Evolutionary conservation across 2,329 filamentous ascomycete genomes (phyloP), one percentile per base, ranked within the genome.

Genomic region (Stemphylium vesicarium): DNA sequence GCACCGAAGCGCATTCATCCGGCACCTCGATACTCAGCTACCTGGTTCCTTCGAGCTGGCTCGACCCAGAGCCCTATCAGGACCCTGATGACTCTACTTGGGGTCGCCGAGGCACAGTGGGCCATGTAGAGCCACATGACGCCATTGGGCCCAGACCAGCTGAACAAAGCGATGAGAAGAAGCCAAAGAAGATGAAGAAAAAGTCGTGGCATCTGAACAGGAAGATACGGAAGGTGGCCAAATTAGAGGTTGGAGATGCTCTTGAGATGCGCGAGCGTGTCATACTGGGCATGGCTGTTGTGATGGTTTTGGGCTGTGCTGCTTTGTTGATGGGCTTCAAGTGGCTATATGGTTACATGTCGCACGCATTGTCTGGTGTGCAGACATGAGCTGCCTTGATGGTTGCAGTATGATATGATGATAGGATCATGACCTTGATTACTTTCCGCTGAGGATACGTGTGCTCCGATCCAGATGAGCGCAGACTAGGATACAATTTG

Each of bases 231-330:
- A 85, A 86, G 69, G 77, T 90, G 48, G 81, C 87, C 66, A 82
- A 77, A 68, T 77, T 87, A 78, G 85, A 90, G 70, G 80, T 86
- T 13, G 79, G 79, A 3, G 86, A 89, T 65, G 87, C 87, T 3
- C 85, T 90, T 59, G 81, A 83, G 68, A 78, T 88, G 69, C 80
- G 85, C 20, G 75, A 78, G 10, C 76, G 76, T 16, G 80, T 89
- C n/a, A 74, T 88, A 20, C 67, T 81, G 4, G 77, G 73, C 2
- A 68, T 89, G 64, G 76, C 75, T 8, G 66, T 80, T 4, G 62
- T 66, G 24, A 12, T 69, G 42, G 26, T 63, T 20, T 10, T 70
- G 9, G 40, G 40, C 12, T 45, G 55, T 11, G 40, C 59, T n/a
- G 66, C 56, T 11, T 31, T 64, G 20, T 67, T 62, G 57, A 52